Evolutionary conservation across 1,284 basidiomycete species (phyloP).

Genomic region (Cerrena zonata): DNA sequence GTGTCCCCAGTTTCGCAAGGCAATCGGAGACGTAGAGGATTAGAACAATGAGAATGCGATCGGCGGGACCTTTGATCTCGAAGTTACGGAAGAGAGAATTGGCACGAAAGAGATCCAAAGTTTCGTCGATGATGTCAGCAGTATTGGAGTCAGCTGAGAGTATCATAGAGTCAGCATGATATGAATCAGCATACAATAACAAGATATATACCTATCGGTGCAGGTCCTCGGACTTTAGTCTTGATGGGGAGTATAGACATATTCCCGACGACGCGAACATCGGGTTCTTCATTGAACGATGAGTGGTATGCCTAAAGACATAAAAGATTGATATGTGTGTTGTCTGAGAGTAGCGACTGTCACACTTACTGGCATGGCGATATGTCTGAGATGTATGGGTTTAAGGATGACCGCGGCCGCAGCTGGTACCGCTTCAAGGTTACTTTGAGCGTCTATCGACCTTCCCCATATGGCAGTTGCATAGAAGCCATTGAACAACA

Average conservation of each 20-base stretch:
- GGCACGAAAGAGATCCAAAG: slow-evolving; percentile 94
- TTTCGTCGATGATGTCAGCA: slow-evolving; percentile 93
- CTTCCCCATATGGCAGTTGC: not conserved
- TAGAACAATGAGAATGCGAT: slow-evolving; percentile 93
- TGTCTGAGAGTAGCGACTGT: not conserved
- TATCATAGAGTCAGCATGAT: not conserved
- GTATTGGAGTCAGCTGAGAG: slow-evolving; percentile 68
- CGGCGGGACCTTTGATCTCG: slow-evolving; percentile 97
- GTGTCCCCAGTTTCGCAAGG: slow-evolving; percentile 77
- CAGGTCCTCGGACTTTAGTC: slow-evolving; percentile 87
- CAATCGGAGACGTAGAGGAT: slow-evolving; percentile 99
- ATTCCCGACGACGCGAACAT: slow-evolving; percentile 83
- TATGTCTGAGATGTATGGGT: slow-evolving; percentile 10
- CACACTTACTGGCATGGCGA: slow-evolving; percentile 54
- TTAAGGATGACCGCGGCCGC: slow-evolving; percentile 1
- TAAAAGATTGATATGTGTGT: not conserved
- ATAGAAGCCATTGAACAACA: slow-evolving; percentile 9
- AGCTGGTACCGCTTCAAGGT: not conserved
- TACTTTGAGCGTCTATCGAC: not conserved
- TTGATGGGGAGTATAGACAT: slow-evolving; percentile 87
- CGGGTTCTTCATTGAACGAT: slow-evolving; percentile 81
- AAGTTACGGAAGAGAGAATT: slow-evolving; percentile 99
- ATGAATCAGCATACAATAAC: not conserved
- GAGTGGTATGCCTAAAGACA: slow-evolving; percentile 87
- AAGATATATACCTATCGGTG: slow-evolving; percentile 63